These are phyloP conservation scores for Porcisia deanei DNA, from an alignment of 208 protist species.

Conservation along the genomic window DNA sequence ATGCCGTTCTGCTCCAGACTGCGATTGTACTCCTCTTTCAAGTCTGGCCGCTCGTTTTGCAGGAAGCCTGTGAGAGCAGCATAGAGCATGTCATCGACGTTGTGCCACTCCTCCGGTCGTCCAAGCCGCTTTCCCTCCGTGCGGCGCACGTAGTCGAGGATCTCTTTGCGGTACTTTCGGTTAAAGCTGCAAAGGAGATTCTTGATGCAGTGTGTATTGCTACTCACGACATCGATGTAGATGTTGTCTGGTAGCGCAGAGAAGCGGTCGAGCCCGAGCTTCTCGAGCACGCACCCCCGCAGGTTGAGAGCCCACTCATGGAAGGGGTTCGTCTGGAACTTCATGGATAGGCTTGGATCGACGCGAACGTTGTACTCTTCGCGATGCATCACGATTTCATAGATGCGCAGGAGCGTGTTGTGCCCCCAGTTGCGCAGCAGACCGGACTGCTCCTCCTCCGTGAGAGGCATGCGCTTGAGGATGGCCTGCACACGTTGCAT, in stretches of 20 bases:
- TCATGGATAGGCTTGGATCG: conserved; percentile 76
- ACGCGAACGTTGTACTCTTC: conserved; percentile 90
- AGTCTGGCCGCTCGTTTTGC: conserved; percentile 55
- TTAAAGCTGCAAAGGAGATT: conserved; percentile 85
- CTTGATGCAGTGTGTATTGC: conserved; percentile 93
- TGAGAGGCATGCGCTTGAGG: conserved; percentile 67
- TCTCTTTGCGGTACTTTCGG: conserved; percentile 68
- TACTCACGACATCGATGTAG: conserved; percentile 86
- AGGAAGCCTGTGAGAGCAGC: conserved; percentile 52
- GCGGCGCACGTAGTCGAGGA: conserved; percentile 49
- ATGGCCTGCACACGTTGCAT: conserved; percentile 50
- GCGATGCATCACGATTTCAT: conserved; percentile 92
- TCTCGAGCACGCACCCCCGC: conserved; percentile 64
- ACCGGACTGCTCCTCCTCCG: conserved; percentile 60
- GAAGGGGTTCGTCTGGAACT: conserved; percentile 84
- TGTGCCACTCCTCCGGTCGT: conserved; percentile 59
- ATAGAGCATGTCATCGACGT: conserved; percentile 80
- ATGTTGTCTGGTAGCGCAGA: conserved; percentile 63
- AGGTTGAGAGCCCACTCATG: conserved; percentile 89
- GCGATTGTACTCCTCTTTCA: conserved; percentile 71
- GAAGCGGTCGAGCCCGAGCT: conserved; percentile 63
- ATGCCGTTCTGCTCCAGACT: conserved; percentile 70
- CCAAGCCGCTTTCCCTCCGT: conserved; percentile 51
- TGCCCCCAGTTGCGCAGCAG: conserved; percentile 69
- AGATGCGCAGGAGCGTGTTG: conserved; percentile 71